Evolutionary conservation across 2,329 filamentous ascomycete species (phyloP), one percentile per base, ranked within the genome.

Genomic region (Periconia digitata): DNA sequence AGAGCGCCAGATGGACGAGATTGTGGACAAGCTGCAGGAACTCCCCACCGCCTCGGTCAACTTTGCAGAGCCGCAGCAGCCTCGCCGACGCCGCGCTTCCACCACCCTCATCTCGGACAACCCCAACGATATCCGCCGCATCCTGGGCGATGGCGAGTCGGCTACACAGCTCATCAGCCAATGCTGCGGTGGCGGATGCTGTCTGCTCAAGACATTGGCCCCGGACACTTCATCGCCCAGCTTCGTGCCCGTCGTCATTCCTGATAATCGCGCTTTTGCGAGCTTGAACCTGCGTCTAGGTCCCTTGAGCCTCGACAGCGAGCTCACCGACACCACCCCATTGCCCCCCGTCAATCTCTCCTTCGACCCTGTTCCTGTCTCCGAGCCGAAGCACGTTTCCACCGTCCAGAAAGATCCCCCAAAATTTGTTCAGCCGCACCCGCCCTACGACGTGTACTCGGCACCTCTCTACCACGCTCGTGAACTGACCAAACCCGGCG

Each of bases 351-450:
- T 89, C 72, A 92, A 82, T 0, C 80, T 91, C 32, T 87, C 85
- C 3, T 82, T 95, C 44, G 78, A 84, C 50, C 77, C 85, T 6
- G 72, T 87, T 34, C 66, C 72, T 2, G 71, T 74, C 12, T 58
- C 72, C 44, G 72, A 76, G 32, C 51, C 63, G 40, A 71, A 72
- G 49, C 64, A 74, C 52, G 66, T 76, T 53, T 63, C 71, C 24
- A 68, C 66, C 16, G 76, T 77, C 42, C 66, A 77, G 51, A 74
- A 74, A 46, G 87, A 92, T 66, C 92, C 94, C 16, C 94, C 94
- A 6, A 80, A 79, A 50, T 99, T 92, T 64, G 92, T 99, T 45
- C 90, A 96, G 69, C 94, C 94, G 21, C 94, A 99, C 70, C 90
- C 90, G 47, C 94, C 94, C 0, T 94, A 95, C 72, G 81, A 92